Conservation (phyloP, 768 basidiomycete genomes). For the Amanita polypyramis region DNA sequence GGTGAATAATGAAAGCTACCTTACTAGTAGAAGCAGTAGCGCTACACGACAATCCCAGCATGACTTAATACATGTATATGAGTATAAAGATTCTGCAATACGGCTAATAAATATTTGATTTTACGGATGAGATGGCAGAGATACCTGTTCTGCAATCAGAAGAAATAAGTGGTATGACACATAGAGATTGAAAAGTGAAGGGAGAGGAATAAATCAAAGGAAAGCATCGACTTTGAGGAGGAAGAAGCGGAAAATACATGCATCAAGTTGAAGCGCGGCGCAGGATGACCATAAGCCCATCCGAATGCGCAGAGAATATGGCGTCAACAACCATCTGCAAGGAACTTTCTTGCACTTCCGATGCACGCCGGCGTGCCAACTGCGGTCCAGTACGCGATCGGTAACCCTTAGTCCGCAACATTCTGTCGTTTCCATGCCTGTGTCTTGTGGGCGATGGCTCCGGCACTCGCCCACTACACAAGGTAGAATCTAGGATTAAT, state of each 20-base stretch:
- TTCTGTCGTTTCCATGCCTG: slow-evolving; percentile 13
- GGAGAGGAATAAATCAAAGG: neutral
- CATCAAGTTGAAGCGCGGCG: slow-evolving; percentile 30
- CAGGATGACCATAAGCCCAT: slow-evolving; percentile 73
- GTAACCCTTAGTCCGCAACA: neutral
- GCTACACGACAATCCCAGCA: no score
- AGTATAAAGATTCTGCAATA: no score
- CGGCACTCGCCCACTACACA: slow-evolving; percentile 20
- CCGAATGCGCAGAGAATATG: slow-evolving; percentile 80
- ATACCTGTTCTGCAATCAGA: no score
- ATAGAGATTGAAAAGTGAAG: neutral
- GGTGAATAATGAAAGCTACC: no score
- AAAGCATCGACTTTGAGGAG: neutral
- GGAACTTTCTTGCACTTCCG: slow-evolving; percentile 12
- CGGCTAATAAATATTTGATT: no score
- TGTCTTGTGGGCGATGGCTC: slow-evolving; percentile 19
- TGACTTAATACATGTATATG: no score
- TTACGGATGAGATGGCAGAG: no score
- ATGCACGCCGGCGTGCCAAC: neutral
- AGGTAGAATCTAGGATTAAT: neutral
- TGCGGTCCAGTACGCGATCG: slow-evolving; percentile 1
- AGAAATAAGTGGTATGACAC: neutral
- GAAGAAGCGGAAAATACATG: neutral
- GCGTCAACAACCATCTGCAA: slow-evolving; percentile 56
- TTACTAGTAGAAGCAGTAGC: no score